Conservation (phyloP, 208 protist genomes). For the Acanthamoeba sp. region DNA sequence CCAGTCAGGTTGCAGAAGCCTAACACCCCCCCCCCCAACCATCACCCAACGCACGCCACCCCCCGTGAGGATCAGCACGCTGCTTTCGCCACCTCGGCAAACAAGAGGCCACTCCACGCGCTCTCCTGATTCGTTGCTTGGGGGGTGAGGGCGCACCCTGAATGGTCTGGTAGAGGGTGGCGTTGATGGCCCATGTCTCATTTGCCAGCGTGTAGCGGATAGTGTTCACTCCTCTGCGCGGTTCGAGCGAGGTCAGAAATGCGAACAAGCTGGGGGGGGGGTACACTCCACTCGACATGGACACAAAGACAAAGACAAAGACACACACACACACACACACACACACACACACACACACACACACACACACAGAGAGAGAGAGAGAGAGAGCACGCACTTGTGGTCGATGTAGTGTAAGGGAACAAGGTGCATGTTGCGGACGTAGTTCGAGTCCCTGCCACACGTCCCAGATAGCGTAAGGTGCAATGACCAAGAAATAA, state of each 20-base stretch:
- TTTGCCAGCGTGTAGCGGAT: constrained; percentile 59
- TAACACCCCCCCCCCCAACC: too few species aligned
- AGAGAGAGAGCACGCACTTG: background rate
- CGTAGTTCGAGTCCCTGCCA: constrained; percentile 45
- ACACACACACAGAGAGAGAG: too few species aligned
- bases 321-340: too few species aligned
- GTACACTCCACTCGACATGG: background rate
- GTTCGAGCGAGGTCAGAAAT: background rate
- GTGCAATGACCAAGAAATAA: background rate
- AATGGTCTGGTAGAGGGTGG: constrained; percentile 51
- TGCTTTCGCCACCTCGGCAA: background rate
- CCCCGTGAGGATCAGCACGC: too few species aligned
- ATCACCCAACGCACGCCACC: too few species aligned
- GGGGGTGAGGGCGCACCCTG: background rate
- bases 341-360: background rate
- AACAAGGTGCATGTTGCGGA: constrained; percentile 36
- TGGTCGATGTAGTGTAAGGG: constrained; percentile 7
- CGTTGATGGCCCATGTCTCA: background rate
- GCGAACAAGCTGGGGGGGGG: background rate
- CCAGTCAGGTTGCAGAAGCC: constrained; percentile 65
- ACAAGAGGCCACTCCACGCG: too few species aligned
- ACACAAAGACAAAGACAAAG: background rate
- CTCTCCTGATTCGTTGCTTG: background rate
- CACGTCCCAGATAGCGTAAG: background rate
- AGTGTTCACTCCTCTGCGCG: constrained; percentile 1